Evolutionary conservation across 2,329 filamentous ascomycete genomes (phyloP), one percentile per base, ranked within the genome.

Genomic region (Aureobasidium musti): DNA sequence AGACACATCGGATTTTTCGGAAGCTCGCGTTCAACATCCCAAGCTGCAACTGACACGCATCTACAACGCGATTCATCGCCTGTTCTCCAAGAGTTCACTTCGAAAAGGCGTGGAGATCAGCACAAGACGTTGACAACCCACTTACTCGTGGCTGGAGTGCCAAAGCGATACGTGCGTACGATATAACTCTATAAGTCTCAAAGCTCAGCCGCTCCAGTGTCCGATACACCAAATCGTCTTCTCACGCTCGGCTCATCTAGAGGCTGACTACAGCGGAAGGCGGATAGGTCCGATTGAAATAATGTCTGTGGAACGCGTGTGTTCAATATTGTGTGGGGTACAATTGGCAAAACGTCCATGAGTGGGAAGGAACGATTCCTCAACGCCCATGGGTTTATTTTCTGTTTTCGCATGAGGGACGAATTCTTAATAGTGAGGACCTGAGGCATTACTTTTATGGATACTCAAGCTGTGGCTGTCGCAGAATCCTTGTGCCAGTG

Each of bases 81-180:
- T 47, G 19, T 21, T 23, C 41, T 26, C 19, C 23, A 49, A 4
- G 11, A 13, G 14, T 63, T 63, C 23, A 50, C 45, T 23, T 8
- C 30, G 23, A 2, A 17, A 5, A 11, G 21, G 57, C 57, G 37
- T n/a, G 35, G 28, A n/a, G 33, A 39, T 26, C 21, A 7, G 45
- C 45, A 35, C 59, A 14, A 61, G 19, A 26, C 8, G 10, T 33
- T 35, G 33, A 13, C 26, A 10, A 11, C 3, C 33, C n/a, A 17
- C 21, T 43, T 23, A 11, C 45, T 37, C 11, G 41, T 35, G 28
- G 59, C 33, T 21, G 30, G 45, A n/a, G 30, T 52, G 7, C 28
- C 21, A 35, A 10, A 35, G 60, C 60, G 60, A 64, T 64, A 64
- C 60, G 60, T 64, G 26, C 60, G 60, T 64, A 64, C 21, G 45